Percentiles rank a stretch among this genome's conserved stretches.
phyloP scores from a whole-genome alignment of 345 rosid genomes.

The Streptanthus diversifolius region DNA sequence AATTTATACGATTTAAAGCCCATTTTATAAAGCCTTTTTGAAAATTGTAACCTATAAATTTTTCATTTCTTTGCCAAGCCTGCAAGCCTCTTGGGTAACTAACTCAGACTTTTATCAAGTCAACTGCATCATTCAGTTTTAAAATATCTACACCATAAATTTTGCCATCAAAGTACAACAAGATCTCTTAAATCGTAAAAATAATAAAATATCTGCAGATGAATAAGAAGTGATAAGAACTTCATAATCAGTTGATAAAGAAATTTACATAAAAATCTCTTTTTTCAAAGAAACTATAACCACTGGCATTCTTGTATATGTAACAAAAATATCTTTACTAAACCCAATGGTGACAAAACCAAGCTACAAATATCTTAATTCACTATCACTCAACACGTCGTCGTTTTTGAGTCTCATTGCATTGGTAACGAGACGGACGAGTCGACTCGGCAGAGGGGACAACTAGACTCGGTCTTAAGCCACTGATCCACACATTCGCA shows the following conservation, averaged over 20 bases:
- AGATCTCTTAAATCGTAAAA: neutral
- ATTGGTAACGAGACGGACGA: constrained; percentile 7
- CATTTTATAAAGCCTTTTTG: neutral
- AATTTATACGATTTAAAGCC: constrained; percentile 3
- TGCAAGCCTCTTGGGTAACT: neutral
- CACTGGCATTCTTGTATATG: constrained; percentile 9
- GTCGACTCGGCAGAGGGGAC: constrained; percentile 60
- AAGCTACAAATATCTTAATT: constrained; percentile 15
- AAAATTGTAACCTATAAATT: neutral
- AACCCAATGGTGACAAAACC: neutral
- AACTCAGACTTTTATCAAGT: neutral
- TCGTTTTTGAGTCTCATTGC: constrained; percentile 11
- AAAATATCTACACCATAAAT: neutral
- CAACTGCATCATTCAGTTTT: neutral
- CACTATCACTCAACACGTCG: constrained; percentile 17
- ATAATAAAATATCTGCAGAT: neutral
- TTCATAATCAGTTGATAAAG: constrained; percentile 9
- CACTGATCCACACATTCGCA: constrained; percentile 66
- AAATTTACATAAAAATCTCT: neutral
- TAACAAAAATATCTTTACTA: neutral
- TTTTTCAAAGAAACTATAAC: neutral
- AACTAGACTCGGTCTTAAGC: constrained; percentile 57
- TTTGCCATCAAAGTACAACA: neutral
- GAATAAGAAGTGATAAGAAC: neutral
- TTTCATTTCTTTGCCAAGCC: neutral